These are phyloP conservation scores for Colletotrichum truncatum DNA, from an alignment of 2,329 filamentous ascomycete genomes.

Conservation along the genomic window DNA sequence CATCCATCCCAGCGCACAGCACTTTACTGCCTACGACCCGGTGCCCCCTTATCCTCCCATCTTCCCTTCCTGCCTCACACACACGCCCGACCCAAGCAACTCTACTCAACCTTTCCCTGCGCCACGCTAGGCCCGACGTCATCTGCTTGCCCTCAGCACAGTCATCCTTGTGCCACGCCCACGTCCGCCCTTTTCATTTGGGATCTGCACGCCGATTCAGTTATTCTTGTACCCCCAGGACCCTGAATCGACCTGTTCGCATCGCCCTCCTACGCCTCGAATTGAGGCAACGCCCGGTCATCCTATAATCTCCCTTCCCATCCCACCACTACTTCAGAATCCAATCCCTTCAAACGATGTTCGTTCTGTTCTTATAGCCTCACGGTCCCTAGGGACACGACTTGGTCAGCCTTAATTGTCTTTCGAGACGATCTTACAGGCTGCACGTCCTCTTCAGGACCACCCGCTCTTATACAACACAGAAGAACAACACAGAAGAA, in stretches of 20 bases:
- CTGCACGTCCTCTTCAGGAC: conserved; percentile 26
- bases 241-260: conserved; percentile 22
- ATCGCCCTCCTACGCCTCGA: conserved; percentile 21
- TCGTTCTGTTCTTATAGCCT: conserved; percentile 44
- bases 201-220: conserved; percentile 25
- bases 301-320: conserved; percentile 32
- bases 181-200: conserved; percentile 10
- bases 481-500: not conserved
- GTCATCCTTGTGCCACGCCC: conserved; percentile 17
- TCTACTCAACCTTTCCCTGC: conserved; percentile 21
- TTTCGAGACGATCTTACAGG: conserved; percentile 14
- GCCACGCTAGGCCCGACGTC: conserved; percentile 31
- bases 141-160: conserved; percentile 23
- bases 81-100: not conserved
- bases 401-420: conserved; percentile 22
- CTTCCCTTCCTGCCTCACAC: not conserved
- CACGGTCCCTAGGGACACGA: conserved; percentile 57
- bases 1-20: conserved; percentile 20
- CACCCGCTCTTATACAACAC: conserved; percentile 1
- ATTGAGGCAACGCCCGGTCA: conserved; percentile 24
- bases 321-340: conserved; percentile 10
- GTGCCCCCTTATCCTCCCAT: not conserved
- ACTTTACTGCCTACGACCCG: conserved; percentile 11
- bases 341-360: conserved; percentile 37
- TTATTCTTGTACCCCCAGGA: conserved; percentile 29